These are phyloP conservation scores for Castanospermum australe DNA, from an alignment of 306 rosid species.

Conservation along the genomic window DNA sequence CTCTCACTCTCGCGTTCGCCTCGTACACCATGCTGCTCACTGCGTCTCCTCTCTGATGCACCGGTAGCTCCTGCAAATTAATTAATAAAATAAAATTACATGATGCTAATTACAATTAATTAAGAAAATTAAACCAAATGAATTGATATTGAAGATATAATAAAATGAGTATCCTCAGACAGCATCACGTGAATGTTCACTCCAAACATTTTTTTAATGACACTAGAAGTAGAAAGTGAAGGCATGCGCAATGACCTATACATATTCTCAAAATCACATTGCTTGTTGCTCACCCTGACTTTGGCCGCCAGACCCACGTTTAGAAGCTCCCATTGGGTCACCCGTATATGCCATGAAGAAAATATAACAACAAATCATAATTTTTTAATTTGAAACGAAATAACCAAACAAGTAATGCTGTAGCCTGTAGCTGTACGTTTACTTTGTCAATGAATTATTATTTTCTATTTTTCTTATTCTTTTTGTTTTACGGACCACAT, in stretches of 20 bases:
- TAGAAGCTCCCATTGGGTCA: slow-evolving; percentile 31
- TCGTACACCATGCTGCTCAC: slow-evolving; percentile 94
- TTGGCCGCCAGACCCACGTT: slow-evolving; percentile 30
- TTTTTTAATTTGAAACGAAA: too few species aligned
- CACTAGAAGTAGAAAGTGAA: slow-evolving; percentile 19
- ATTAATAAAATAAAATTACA: too few species aligned
- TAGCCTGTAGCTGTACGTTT: too few species aligned
- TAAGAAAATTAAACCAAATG: too few species aligned
- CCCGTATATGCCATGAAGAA: slow-evolving; percentile 20
- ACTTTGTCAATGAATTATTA: slow-evolving; percentile 6
- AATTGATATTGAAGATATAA: too few species aligned
- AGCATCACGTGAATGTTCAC: slow-evolving; percentile 52
- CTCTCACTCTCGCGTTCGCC: slow-evolving; percentile 84
- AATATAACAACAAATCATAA: background rate
- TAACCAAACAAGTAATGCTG: background rate
- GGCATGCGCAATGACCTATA: background rate
- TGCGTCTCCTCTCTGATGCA: slow-evolving; percentile 77
- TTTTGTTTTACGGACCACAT: slow-evolving; percentile 25
- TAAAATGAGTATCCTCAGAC: slow-evolving; percentile 23
- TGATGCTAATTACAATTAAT: too few species aligned
- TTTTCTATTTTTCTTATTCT: slow-evolving; percentile 3
- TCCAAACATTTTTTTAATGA: background rate
- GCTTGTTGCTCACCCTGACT: slow-evolving; percentile 32
- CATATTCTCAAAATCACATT: slow-evolving; percentile 20
- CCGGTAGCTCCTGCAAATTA: slow-evolving; percentile 65